Evolutionary conservation across 371 early-diverging fungal species (phyloP), one percentile per base, ranked within the genome.

Genomic region (Actinomortierella ambigua): DNA sequence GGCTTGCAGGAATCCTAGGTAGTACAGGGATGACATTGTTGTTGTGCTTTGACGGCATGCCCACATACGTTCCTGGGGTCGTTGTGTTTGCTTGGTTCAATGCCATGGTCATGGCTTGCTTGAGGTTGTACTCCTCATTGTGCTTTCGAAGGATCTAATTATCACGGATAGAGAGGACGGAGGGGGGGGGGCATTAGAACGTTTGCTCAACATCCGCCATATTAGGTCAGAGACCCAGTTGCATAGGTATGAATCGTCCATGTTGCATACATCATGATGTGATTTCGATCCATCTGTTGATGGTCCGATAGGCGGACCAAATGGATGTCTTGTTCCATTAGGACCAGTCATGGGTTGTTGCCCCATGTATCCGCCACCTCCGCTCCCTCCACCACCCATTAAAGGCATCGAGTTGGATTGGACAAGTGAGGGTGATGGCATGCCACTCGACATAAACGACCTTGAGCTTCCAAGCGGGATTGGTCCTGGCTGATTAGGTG

Each of bases 81-180:
- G 55, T 40, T 0, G 49, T 52, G 34, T 62, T 62, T 1, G 73
- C 73, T 20, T 66, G 66, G 6, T 54, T 42, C 48, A 63, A 42
- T 0, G 66, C 66, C 50, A 59, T 53, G 23, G 58, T 51, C 18
- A 55, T 59, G 0, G 56, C 20, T 17, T 71, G 66, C 53, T 59
- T 71, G 34, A 62, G 46, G 3, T 54, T 55, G 34, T 71, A 71
- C 40, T 71, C 73, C 43, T 71, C 73, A 5, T 71, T 58, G 44
- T 71, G 73, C 41, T 62, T 65, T 43, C 73, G 73, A 17, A 71
- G 51, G 26, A 71, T 71, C 73, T 71, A 59, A 8, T 39, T n/a
- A n/a, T 13, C n/a, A 8, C 5, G 22, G 0, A 34, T 17, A 22
- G 18, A 55, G 28, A 11, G n/a, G 49, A 28, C 23, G 15, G 13